A percentile compares a stretch with the other conserved stretches of the same genome.
Evolutionary conservation across 2,329 filamentous ascomycete species (phyloP).

Genomic region (Domatiomyces globalis): DNA sequence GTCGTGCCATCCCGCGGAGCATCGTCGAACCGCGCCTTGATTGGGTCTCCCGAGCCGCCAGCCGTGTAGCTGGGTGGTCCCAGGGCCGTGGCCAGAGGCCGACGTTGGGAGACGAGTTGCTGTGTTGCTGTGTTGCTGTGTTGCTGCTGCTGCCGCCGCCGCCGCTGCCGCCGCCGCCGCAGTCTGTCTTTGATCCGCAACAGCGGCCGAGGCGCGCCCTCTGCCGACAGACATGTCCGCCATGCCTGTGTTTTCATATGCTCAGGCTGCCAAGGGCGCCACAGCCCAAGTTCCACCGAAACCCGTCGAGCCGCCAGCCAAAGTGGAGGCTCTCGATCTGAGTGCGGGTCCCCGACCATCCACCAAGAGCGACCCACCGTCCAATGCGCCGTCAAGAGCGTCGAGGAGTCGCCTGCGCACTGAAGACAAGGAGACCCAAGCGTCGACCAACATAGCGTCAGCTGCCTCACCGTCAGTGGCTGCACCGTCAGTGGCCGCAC

Average conservation of each 20-base stretch:
- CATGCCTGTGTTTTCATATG: constrained; percentile 69
- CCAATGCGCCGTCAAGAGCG: neutral
- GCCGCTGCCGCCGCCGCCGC: too few relatives aligned
- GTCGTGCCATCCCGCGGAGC: too few relatives aligned
- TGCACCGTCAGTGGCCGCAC: too few relatives aligned
- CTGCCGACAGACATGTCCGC: constrained; percentile 16
- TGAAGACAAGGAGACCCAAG: neutral
- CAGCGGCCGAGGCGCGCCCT: too few relatives aligned
- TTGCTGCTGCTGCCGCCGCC: neutral
- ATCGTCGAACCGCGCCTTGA: too few relatives aligned
- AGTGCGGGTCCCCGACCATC: neutral
- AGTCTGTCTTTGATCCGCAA: neutral
- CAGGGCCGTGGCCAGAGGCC: neutral
- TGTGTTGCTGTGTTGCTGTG: neutral
- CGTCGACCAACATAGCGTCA: neutral
- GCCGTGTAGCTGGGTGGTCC: neutral
- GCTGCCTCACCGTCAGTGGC: too few relatives aligned
- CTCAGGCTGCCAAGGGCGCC: constrained; percentile 77
- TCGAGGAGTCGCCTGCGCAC: neutral
- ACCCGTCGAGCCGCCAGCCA: neutral
- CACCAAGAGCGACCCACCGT: neutral
- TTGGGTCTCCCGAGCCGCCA: neutral
- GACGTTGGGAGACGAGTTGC: neutral
- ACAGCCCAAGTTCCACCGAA: constrained; percentile 20
- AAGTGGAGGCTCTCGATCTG: neutral